These are phyloP conservation scores for Suillus fuscotomentosus DNA, from an alignment of 768 basidiomycete genomes.

Conservation along the genomic window DNA sequence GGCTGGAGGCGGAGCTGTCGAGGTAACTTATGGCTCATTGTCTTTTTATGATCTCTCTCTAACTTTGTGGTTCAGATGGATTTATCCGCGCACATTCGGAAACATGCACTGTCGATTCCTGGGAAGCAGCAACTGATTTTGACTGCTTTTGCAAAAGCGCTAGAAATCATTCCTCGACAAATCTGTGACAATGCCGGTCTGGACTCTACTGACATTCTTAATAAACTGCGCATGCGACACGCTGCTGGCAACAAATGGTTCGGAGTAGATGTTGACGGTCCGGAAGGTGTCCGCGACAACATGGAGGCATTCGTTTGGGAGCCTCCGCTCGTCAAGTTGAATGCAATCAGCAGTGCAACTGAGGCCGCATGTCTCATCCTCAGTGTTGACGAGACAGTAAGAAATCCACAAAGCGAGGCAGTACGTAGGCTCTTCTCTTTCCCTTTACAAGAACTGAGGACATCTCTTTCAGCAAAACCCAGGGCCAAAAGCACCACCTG, in stretches of 20 bases:
- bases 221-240: constrained; percentile 96
- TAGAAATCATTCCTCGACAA: constrained; percentile 97
- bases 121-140: constrained; percentile 95
- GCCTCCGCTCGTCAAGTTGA: constrained; percentile 91
- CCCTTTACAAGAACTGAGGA: constrained; percentile 15
- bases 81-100: constrained; percentile 89
- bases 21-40: constrained; percentile 49
- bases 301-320: constrained; percentile 99
- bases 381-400: constrained; percentile 96
- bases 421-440: constrained; percentile 44
- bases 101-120: constrained; percentile 87
- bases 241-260: constrained; percentile 86
- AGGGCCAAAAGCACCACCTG: constrained; percentile 91
- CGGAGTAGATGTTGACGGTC: constrained; percentile 92
- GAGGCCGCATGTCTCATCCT: constrained; percentile 96
- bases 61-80: constrained; percentile 75
- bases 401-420: constrained; percentile 91
- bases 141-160: constrained; percentile 92
- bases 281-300: constrained; percentile 89
- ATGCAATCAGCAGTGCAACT: constrained; percentile 92
- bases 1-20: constrained; percentile 95
- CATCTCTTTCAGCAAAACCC: constrained; percentile 54
- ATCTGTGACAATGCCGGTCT: constrained; percentile 98
- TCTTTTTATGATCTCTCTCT: constrained; percentile 2
- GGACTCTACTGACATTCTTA: constrained; percentile 95